Conservation (phyloP, 73 alveolate species). For the Urostyla sp. region DNA sequence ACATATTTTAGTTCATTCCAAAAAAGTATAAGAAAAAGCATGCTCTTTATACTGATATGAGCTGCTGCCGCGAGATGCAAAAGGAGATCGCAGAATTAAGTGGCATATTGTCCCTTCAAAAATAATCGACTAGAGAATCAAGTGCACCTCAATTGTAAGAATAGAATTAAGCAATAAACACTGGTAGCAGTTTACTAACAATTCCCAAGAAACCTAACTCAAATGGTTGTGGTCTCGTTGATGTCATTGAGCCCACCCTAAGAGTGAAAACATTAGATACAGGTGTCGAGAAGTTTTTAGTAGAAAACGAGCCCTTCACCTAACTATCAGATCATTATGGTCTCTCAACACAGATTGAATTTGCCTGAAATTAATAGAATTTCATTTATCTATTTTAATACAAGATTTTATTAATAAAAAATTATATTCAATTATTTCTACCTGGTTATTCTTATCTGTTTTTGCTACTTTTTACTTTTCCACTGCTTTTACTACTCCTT, state of each 20-base stretch:
- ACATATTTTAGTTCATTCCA: slow-evolving; percentile 73
- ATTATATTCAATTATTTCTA: no score
- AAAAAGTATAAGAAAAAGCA: neutral
- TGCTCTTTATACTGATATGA: neutral
- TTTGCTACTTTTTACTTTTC: no score
- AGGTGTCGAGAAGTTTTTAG: slow-evolving; percentile 82
- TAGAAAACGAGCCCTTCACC: slow-evolving; percentile 78
- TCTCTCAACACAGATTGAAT: slow-evolving; percentile 49
- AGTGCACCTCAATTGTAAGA: neutral
- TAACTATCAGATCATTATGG: slow-evolving; percentile 95
- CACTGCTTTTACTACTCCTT: no score
- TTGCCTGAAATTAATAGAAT: no score
- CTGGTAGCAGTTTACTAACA: neutral
- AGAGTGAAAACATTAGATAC: slow-evolving; percentile 58
- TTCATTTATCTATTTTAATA: no score
- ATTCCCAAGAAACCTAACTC: neutral
- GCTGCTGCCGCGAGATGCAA: neutral
- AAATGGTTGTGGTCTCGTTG: slow-evolving; percentile 14
- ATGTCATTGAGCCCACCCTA: slow-evolving; percentile 42
- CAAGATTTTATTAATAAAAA: no score
- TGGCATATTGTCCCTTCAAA: neutral
- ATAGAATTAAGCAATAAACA: neutral
- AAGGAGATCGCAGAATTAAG: neutral
- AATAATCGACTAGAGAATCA: neutral
- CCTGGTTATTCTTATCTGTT: no score